A percentile compares a stretch with the other conserved stretches of the same genome.
These are phyloP conservation scores for Vairimorpha ceranae DNA, from an alignment of 371 early-diverging fungal species.

Conservation along the genomic window DNA sequence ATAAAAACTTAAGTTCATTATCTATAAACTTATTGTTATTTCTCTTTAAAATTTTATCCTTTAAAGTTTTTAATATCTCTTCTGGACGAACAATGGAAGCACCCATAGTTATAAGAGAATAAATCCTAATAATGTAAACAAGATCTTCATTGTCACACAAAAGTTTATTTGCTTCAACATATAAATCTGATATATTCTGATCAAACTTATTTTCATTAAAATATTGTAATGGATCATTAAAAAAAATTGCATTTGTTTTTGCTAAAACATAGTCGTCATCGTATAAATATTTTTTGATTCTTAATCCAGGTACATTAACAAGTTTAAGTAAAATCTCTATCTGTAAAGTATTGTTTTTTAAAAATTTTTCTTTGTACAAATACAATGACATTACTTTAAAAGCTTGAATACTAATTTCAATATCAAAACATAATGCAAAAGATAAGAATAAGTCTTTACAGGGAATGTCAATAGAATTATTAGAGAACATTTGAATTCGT, in stretches of 20 bases:
- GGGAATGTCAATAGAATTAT: background rate
- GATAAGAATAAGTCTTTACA: background rate
- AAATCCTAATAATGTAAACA: background rate
- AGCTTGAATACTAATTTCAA: background rate
- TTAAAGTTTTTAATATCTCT: background rate
- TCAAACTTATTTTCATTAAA: background rate
- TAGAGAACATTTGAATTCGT: background rate
- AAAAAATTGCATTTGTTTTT: no score
- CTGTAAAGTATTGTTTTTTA: background rate
- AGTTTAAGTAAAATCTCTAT: background rate
- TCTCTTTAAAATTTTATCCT: background rate
- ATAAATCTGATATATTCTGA: background rate
- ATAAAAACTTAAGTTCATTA: background rate
- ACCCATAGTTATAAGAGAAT: background rate
- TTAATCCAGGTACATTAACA: no score
- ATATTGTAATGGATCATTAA: background rate
- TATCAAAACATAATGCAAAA: background rate
- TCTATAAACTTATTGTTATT: background rate
- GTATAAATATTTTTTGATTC: background rate
- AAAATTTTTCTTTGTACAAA: background rate
- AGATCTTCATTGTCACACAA: background rate
- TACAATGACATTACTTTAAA: background rate
- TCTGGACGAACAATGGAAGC: background rate
- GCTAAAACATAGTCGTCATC: no score
- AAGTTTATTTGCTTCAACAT: background rate